phyloP scores from a whole-genome alignment of 2,329 filamentous ascomycete genomes.

The Fusarium haematococcum region DNA sequence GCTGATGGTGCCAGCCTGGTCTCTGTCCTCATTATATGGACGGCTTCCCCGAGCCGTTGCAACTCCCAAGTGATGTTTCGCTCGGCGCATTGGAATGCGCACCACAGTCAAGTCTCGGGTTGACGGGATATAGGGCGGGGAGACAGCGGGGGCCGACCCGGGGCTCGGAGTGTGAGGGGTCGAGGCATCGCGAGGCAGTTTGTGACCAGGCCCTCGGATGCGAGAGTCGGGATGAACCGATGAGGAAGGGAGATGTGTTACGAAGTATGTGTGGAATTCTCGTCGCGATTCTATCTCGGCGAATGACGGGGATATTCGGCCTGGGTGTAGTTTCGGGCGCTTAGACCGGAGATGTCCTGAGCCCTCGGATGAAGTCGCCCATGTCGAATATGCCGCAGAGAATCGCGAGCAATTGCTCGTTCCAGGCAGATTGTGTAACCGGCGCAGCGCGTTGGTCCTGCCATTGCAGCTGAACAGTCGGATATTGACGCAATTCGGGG shows the following conservation, averaged over 20 bases:
- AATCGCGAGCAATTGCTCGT: not conserved
- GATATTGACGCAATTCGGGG: constrained; percentile 10
- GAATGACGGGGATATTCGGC: constrained; percentile 11
- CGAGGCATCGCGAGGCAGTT: constrained; percentile 86
- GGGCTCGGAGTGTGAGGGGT: constrained; percentile 75
- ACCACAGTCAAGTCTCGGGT: constrained; percentile 90
- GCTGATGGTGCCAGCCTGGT: constrained; percentile 93
- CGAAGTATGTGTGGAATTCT: constrained; percentile 94
- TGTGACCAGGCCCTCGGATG: constrained; percentile 77
- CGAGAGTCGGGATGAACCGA: constrained; percentile 90
- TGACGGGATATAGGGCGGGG: constrained; percentile 66
- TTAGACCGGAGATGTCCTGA: constrained; percentile 21
- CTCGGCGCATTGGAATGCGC: constrained; percentile 90
- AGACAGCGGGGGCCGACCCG: constrained; percentile 68
- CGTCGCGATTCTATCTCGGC: constrained; percentile 51
- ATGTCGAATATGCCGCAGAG: constrained; percentile 6
- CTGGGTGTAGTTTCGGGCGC: constrained; percentile 11
- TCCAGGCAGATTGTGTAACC: not conserved
- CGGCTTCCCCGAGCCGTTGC: constrained; percentile 83
- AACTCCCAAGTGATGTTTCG: constrained; percentile 95
- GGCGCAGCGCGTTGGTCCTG: constrained; percentile 5
- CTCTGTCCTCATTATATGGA: constrained; percentile 91
- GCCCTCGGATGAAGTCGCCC: constrained; percentile 18
- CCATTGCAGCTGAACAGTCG: not conserved
- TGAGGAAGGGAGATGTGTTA: constrained; percentile 93